Percentiles rank a stretch among this genome's conserved stretches.
phyloP scores from a whole-genome alignment of 768 basidiomycete genomes.

The Hemileccinum impolitum region DNA sequence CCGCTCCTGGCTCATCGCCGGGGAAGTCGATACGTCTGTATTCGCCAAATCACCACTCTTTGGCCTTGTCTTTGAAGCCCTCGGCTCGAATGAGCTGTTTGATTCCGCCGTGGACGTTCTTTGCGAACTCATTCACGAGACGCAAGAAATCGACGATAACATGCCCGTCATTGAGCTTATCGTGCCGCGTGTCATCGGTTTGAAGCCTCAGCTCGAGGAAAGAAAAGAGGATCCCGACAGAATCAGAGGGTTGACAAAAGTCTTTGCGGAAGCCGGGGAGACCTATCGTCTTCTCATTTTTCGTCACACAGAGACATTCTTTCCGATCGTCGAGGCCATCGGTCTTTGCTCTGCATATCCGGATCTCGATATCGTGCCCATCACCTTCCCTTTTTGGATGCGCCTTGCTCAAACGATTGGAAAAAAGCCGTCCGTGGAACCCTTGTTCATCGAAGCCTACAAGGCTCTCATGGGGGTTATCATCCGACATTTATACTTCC shows the following conservation, averaged over 20 bases:
- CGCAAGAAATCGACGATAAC: conserved; percentile 94
- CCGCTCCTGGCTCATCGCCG: conserved; percentile 83
- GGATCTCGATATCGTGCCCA: conserved; percentile 94
- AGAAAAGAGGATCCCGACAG: conserved; percentile 79
- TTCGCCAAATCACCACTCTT: conserved; percentile 81
- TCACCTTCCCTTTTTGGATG: conserved; percentile 99
- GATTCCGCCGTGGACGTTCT: conserved; percentile 89
- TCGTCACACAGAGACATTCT: conserved; percentile 88
- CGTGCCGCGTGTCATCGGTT: conserved; percentile 77
- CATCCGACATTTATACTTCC: conserved; percentile 90
- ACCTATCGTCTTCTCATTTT: conserved; percentile 87
- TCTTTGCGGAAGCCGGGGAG: conserved; percentile 97
- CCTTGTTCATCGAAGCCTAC: conserved; percentile 82
- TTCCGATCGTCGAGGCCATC: conserved; percentile 93
- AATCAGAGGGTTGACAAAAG: conserved; percentile 83
- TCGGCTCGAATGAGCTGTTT: conserved; percentile 83
- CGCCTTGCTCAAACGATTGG: conserved; percentile 87
- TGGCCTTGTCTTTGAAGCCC: conserved; percentile 76
- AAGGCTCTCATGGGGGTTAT: conserved; percentile 79
- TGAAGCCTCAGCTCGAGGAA: conserved; percentile 59
- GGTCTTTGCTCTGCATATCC: conserved; percentile 88
- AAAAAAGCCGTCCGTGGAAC: conserved; percentile 67
- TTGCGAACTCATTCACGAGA: conserved; percentile 96
- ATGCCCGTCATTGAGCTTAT: conserved; percentile 85
- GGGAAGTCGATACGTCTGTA: conserved; percentile 65